Evolutionary conservation across 1,284 basidiomycete species (phyloP).

Genomic region (Hypsizygus ulmarius): DNA sequence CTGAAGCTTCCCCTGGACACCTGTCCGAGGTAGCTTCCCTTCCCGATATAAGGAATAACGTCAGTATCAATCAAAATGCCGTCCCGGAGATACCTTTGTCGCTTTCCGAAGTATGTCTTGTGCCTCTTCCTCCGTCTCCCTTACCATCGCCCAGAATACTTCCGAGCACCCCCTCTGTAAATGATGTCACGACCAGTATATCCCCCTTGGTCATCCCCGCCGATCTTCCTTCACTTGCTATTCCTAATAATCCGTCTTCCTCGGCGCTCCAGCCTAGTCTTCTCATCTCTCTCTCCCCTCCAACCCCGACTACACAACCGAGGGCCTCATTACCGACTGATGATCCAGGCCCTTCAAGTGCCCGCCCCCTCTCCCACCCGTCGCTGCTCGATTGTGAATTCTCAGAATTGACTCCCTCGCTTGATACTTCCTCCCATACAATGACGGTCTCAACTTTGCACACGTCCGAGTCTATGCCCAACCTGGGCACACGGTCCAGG

Average conservation of each 20-base stretch:
- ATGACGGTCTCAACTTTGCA: constrained; percentile 10
- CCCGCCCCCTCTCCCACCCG: too few relatives aligned
- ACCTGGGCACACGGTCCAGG: constrained; percentile 14
- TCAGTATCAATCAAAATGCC: not conserved
- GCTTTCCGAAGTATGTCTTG: constrained; percentile 6
- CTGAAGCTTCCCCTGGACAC: not conserved
- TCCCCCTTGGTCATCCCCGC: constrained; percentile 15
- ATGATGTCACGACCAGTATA: constrained; percentile 42
- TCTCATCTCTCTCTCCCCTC: not conserved
- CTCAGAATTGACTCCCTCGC: constrained; percentile 5
- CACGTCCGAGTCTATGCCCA: constrained; percentile 9
- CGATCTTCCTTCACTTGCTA: constrained; percentile 16
- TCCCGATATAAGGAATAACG: not conserved
- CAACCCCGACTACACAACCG: not conserved
- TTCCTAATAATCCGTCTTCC: not conserved
- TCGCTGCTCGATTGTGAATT: not conserved
- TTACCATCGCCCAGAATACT: constrained; percentile 18
- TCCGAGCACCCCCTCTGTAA: constrained; percentile 31
- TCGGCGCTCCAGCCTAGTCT: too few relatives aligned
- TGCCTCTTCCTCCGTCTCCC: constrained; percentile 19
- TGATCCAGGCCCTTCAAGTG: too few relatives aligned
- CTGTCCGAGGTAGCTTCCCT: not conserved
- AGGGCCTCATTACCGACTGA: too few relatives aligned
- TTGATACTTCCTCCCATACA: constrained; percentile 7
- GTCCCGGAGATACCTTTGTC: not conserved